Conservation (phyloP, 202 grass and related monocot species). For the Zoysia matrella region DNA sequence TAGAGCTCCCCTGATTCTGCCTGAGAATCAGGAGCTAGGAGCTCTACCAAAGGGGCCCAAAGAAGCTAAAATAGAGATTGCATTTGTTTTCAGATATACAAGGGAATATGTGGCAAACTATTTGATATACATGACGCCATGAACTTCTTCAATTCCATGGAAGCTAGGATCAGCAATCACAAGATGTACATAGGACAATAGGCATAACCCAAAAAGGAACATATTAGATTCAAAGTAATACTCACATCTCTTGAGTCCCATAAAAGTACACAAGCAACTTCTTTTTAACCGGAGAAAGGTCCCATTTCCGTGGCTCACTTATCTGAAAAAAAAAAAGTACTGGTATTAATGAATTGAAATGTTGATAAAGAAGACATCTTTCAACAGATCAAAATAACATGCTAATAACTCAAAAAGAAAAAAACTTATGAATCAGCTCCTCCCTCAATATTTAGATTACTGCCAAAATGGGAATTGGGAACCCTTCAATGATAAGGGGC, state of each 20-base stretch:
- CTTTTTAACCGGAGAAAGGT: constrained; percentile 61
- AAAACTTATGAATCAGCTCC: constrained; percentile 27
- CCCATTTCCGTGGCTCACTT: constrained; percentile 87
- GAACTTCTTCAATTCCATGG: constrained; percentile 13
- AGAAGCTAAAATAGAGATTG: background rate
- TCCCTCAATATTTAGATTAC: background rate
- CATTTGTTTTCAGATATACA: constrained; percentile 13
- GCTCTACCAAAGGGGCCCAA: too few relatives aligned
- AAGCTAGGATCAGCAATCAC: constrained; percentile 2
- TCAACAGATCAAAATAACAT: constrained; percentile 29
- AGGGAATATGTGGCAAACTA: constrained; percentile 10
- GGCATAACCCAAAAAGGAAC: background rate
- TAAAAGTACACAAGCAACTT: constrained; percentile 97
- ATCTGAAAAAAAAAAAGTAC: constrained; percentile 60
- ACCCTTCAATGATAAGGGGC: background rate
- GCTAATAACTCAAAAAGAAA: background rate
- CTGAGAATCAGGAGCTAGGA: too few relatives aligned
- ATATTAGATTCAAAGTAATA: constrained; percentile 41
- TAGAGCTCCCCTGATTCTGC: too few relatives aligned
- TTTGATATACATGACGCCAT: background rate
- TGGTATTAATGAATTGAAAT: constrained; percentile 38
- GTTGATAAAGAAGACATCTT: constrained; percentile 14
- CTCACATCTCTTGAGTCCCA: constrained; percentile 99
- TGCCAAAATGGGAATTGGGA: background rate
- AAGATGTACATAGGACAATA: constrained; percentile 14